Evolutionary conservation across 164 flowering plant species (phyloP), one percentile per base, ranked within the genome.

Genomic region (Aristolochia contorta): DNA sequence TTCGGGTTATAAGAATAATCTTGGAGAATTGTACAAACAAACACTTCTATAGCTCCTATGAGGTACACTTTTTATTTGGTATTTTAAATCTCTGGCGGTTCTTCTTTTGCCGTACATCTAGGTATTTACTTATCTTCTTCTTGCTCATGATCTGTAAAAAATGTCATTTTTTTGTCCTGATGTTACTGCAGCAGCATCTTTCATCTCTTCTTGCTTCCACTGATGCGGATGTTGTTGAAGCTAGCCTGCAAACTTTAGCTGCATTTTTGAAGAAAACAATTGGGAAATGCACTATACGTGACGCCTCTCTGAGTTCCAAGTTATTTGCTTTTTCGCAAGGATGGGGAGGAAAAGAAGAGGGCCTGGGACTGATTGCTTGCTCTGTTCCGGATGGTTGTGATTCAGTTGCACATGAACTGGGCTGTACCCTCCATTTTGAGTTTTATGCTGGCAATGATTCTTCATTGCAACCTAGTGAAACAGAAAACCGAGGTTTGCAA

Each of bases 261-360:
- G 81, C 96, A 50, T 83, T 89, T 67, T 63, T 87, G 77, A 92
- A 87, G 80, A 92, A 86, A 67, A 69, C 89, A 48, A 69, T 80
- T 59, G 95, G 93, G 61, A 87, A 87, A 70, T 75, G 77, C 76
- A 63, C 79, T 18, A 84, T 83, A 48, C 72, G 84, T 72, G 88
- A 84, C 73, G 69, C 81, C 58, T 76, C 88, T 59, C 60, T 89
- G 65, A 83, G 70, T 71, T 81, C 89, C 23, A 84, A 82, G 72
- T 68, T 92, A 48, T 82, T 81, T 74, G 74, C 98, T 66, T 82
- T 92, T 78, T 84, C 93, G 45, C 98, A 89, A 78, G 98, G 98
- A 60, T 92, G 98, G 98, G 98, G 98, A 1, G 80, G 89, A 22
- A 92, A 89, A 66, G 98, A 87, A 61, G 96, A 85, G 77, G 96